Base-by-base conservation (phyloP, 192 early-diverging fungal genomes). In the Backusella tuberculispora region DNA sequence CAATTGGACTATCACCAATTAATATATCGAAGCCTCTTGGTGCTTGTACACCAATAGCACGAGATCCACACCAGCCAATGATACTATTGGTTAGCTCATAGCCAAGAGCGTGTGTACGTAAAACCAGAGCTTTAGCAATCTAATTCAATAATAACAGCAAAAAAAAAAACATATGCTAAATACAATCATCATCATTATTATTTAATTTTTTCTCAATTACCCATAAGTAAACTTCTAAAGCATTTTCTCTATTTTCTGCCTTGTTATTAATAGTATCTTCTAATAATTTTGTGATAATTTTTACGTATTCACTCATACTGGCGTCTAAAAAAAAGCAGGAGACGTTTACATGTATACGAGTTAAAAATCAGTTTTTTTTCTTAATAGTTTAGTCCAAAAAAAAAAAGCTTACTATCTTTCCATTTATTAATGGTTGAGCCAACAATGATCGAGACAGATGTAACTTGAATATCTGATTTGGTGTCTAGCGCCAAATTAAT, bases 11-110 rank as follows among this genome's bases (percentile, higher is more conserved):
- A 44, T 92, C 91, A n/a, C 91, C 88, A 17, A 95, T 86, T n/a
- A 96, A 83, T 56, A 94, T 83, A 63, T 86, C 86, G 43, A 97
- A 89, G 3, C 89, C 91, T 34, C 89, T 82, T 0, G 92, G 90
- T 0, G 90, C 91, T n/a, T 76, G 66, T 48, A 75, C 74, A 9
- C 84, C 88, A 15, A 87, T 48, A 4, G 38, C 41, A 13, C 82
- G 74, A 38, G 83, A 79, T 42, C 71, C 79, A 47, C 92, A 86
- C 72, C 82, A 83, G 9, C 75, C 79, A 56, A 93, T 83, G 10
- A 94, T 45, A 15, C 87, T 78, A 45, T 83, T 76, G 3, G 83
- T 74, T 63, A 92, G 80, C 15, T 85, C 80, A 67, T 87, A 89
- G 43, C 91, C 88, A 37, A 83, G 56, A 2, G 78, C 41, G 56